Base-by-base conservation (phyloP, 257 asterid genomes). In the Salvia splendens region DNA sequence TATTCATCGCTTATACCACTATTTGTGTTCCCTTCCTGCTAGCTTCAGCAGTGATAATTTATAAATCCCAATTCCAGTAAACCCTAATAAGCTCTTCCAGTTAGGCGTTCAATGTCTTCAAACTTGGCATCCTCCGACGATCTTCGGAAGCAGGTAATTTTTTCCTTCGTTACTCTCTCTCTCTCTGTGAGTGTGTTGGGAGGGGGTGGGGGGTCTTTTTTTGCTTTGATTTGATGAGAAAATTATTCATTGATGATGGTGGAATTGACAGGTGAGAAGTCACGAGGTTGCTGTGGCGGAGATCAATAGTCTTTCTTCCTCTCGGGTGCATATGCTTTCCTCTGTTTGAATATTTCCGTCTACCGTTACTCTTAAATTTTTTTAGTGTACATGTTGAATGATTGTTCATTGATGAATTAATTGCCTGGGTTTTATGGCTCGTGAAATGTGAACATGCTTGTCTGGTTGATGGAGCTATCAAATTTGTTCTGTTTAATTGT, bases 201-300 rank as follows among this genome's bases (percentile, higher is more conserved):
- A 2, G 36, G 36, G 36, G 36, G 36, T 32, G 36, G 36, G 4
- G n/a, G n/a, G n/a, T 20, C 24, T 20, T 1, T 24, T 35, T 35
- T 2, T 36, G 15, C 11, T 10, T 5, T 35, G 48, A 8, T 58
- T 64, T 38, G 45, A 53, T 8, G 60, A 46, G 42, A 35, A 60
- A 32, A 59, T 53, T 35, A 41, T 68, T 63, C 49, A 43, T 12
- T 40, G 41, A 14, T 24, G 30, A 24, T 67, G 69, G 24, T 53
- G 46, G 55, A 51, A 58, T 6, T 69, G 47, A 66, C 81, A 85
- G 95, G 78, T 77, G 41, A 80, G 80, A 76, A 71, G 87, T 61
- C 90, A 86, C 59, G 92, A 90, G 73, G 85, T 90, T 67, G 94
- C 97, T 54, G 16, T 90, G 28, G 87, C 88, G n/a, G 97, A 87